Conservation (phyloP, 768 basidiomycete species). For the Mycena albidolilacea region DNA sequence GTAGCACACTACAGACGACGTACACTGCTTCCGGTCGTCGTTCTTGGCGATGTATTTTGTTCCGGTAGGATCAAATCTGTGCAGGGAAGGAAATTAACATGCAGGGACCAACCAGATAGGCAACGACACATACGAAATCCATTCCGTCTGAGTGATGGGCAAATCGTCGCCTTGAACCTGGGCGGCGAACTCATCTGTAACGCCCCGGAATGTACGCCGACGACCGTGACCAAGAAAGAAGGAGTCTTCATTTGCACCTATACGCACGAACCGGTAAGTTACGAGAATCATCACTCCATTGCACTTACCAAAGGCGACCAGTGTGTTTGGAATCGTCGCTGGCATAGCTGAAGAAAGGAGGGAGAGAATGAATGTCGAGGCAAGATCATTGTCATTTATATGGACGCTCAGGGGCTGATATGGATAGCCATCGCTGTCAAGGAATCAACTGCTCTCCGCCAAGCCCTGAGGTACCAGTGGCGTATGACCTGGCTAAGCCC, state of each 20-base stretch:
- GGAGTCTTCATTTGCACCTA: conserved; percentile 10
- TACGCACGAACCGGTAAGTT: conserved; percentile 7
- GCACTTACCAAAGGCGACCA: conserved; percentile 15
- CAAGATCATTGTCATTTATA: no score
- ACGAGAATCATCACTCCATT: not conserved
- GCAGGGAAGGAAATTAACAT: not conserved
- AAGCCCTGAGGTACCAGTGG: no score
- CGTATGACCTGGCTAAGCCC: no score
- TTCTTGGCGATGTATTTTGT: conserved; percentile 7
- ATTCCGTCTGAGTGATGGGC: conserved; percentile 15
- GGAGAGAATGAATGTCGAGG: not conserved
- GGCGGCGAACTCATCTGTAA: conserved; percentile 10
- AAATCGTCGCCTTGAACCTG: conserved; percentile 16
- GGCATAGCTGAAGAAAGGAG: conserved; percentile 7
- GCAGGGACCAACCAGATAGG: not conserved
- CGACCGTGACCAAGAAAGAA: conserved; percentile 24
- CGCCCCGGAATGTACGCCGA: conserved; percentile 9
- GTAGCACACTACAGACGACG: conserved; percentile 15
- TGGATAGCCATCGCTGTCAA: no score
- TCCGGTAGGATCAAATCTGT: not conserved
- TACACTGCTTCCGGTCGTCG: conserved; percentile 12
- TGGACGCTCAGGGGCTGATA: no score
- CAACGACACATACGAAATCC: conserved; percentile 18
- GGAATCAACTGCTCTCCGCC: no score
- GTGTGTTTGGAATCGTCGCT: conserved; percentile 21